Percentiles rank a stretch among this genome's conserved stretches.
These are phyloP conservation scores for Fusarium chaquense DNA, from an alignment of 2,329 filamentous ascomycete species.

Conservation along the genomic window DNA sequence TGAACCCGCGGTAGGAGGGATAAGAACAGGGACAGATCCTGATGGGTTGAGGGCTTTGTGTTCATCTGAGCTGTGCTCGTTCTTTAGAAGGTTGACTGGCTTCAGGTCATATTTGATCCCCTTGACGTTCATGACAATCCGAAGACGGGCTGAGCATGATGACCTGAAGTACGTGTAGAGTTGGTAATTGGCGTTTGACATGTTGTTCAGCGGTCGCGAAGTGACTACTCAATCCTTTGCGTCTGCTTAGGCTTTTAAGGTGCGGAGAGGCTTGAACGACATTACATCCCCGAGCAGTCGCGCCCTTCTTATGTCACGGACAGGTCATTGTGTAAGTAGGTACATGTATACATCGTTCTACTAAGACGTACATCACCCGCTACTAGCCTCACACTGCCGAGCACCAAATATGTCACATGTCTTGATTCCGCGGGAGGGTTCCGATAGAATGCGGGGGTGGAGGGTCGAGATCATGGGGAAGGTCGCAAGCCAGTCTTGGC, in stretches of 20 bases:
- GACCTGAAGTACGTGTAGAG: slow-evolving; percentile 73
- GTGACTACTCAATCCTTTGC: rapidly evolving
- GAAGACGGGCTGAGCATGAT: slow-evolving; percentile 71
- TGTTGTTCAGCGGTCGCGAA: slow-evolving; percentile 8
- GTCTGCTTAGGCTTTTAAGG: too few relatives aligned
- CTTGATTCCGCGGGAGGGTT: slow-evolving; percentile 16
- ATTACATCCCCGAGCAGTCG: not conserved
- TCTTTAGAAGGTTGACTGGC: slow-evolving; percentile 66
- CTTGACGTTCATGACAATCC: slow-evolving; percentile 70
- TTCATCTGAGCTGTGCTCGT: slow-evolving; percentile 60
- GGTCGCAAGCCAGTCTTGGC: not conserved
- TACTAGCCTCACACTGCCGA: slow-evolving; percentile 38
- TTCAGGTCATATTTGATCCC: slow-evolving; percentile 60
- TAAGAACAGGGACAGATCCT: slow-evolving; percentile 65
- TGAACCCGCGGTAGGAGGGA: slow-evolving; percentile 50
- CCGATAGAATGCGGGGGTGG: slow-evolving; percentile 30
- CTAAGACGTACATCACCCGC: slow-evolving; percentile 2
- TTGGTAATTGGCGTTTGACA: slow-evolving; percentile 49
- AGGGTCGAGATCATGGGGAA: not conserved
- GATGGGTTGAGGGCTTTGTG: slow-evolving; percentile 66
- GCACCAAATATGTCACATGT: not conserved
- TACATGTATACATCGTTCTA: not conserved
- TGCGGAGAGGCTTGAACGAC: rapidly evolving
- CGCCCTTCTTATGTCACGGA: slow-evolving; percentile 42
- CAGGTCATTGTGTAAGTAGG: not conserved